Percentiles rank a stretch among this genome's conserved stretches.
phyloP scores from a whole-genome alignment of 2,329 filamentous ascomycete genomes.

The Alternaria novae-zelandiae region DNA sequence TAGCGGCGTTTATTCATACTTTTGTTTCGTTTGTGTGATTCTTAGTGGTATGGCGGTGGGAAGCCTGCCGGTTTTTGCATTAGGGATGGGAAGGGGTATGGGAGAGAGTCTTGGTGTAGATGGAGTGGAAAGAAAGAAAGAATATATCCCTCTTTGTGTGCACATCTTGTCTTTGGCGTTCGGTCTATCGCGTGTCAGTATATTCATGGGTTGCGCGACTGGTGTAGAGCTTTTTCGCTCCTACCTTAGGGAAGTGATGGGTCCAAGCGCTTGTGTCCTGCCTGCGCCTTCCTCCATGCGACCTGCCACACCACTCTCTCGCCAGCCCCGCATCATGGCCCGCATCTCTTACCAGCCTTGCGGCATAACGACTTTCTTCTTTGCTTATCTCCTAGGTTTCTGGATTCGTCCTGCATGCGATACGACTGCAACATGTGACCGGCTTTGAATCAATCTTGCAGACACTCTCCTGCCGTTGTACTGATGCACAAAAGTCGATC shows the following conservation, averaged over 20 bases:
- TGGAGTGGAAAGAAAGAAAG: not conserved
- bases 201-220: not conserved
- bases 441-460: too few species aligned
- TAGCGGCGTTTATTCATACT: conserved; percentile 6
- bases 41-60: not conserved
- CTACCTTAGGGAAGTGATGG: not conserved
- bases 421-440: too few species aligned
- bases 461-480: too few species aligned
- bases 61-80: not conserved
- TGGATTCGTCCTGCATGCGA: too few species aligned
- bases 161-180: too few species aligned
- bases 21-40: not conserved
- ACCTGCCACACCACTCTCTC: not conserved
- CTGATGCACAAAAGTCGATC: too few species aligned
- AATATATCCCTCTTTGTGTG: not conserved
- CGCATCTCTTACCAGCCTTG: not conserved
- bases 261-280: not conserved
- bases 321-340: not conserved
- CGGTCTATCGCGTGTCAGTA: too few species aligned
- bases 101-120: not conserved
- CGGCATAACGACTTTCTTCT: too few species aligned
- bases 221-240: not conserved
- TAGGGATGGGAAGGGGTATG: not conserved
- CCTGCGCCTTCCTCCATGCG: not conserved
- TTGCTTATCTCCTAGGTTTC: too few species aligned